Conservation (phyloP, 2,329 filamentous ascomycete genomes). For the Verticillium albo-atrum region DNA sequence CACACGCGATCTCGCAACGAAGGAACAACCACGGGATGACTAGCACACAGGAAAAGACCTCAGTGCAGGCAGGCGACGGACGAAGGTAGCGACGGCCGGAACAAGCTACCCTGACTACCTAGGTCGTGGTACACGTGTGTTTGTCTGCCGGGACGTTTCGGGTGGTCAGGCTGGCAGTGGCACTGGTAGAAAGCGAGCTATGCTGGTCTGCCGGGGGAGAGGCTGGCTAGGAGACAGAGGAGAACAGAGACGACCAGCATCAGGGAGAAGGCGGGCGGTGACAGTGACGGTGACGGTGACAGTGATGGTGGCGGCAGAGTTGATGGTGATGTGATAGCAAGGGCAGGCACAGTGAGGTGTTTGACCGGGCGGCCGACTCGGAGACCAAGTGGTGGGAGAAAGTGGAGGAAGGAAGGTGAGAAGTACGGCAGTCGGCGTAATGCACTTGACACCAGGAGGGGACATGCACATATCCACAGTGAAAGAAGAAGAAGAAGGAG, state of each 20-base stretch:
- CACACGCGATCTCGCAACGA: background rate
- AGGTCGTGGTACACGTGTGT: background rate
- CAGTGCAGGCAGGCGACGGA: background rate
- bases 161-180: background rate
- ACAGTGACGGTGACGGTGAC: background rate
- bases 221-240: background rate
- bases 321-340: too few relatives aligned
- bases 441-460: background rate
- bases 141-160: background rate
- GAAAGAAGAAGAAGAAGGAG: background rate
- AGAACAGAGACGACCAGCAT: background rate
- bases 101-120: background rate
- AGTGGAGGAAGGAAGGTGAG: background rate
- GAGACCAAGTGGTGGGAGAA: background rate
- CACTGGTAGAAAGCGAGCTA: background rate
- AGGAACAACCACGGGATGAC: background rate
- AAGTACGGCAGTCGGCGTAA: background rate
- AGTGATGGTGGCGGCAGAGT: too few relatives aligned
- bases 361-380: background rate
- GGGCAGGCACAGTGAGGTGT: background rate
- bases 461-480: background rate
- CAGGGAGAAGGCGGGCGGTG: background rate
- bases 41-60: background rate
- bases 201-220: too few relatives aligned
- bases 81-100: background rate